These are phyloP conservation scores for Blumeria hordei DNA, from an alignment of 2,329 filamentous ascomycete species.

Conservation along the genomic window DNA sequence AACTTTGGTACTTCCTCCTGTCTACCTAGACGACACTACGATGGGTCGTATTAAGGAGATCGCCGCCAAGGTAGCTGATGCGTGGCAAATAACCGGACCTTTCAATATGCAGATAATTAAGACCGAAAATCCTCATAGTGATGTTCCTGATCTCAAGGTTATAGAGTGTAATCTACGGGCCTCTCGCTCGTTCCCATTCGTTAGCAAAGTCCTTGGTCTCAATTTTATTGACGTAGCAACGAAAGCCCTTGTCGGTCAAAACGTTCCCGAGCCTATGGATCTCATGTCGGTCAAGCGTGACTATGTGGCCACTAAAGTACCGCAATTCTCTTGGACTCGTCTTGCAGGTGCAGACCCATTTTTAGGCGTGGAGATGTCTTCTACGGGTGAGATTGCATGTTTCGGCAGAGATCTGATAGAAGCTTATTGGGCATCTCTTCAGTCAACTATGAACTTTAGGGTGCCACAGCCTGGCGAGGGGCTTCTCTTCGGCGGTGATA, in stretches of 20 bases:
- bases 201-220: conserved; percentile 83
- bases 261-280: conserved; percentile 66
- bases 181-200: conserved; percentile 93
- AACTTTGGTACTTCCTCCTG: conserved; percentile 75
- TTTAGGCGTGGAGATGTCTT: conserved; percentile 92
- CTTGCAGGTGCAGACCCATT: conserved; percentile 92
- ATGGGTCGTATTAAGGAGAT: conserved; percentile 87
- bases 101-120: conserved; percentile 99
- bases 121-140: conserved; percentile 51
- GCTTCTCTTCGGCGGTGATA: conserved; percentile 78
- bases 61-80: conserved; percentile 83
- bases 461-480: conserved; percentile 86
- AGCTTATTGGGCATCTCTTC: conserved; percentile 90
- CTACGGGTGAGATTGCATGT: conserved; percentile 94
- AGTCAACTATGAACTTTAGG: conserved; percentile 98
- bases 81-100: conserved; percentile 89
- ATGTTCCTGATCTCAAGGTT: conserved; percentile 63
- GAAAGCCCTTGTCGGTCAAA: conserved; percentile 65
- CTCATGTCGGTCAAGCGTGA: conserved; percentile 75
- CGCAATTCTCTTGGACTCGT: conserved; percentile 97
- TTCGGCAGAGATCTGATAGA: conserved; percentile 92
- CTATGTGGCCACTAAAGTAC: conserved; percentile 91
- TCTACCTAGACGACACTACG: conserved; percentile 48
- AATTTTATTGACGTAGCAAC: conserved; percentile 96
- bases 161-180: conserved; percentile 97